phyloP scores from a whole-genome alignment of 108 stramenopile species.

The Pseudonitzschia delicatissima region DNA sequence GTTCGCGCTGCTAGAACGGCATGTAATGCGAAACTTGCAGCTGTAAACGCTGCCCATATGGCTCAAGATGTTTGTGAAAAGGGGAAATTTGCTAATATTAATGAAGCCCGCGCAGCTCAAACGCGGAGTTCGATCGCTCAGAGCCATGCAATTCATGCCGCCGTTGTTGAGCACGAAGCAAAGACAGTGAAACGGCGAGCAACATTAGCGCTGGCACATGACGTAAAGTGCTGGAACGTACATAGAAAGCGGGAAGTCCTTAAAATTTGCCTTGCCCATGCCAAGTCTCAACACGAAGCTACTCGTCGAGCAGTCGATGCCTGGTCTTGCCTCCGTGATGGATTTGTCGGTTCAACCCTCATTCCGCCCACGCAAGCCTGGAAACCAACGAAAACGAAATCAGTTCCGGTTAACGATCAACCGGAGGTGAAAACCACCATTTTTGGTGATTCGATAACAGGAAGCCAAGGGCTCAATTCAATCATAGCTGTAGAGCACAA shows the following conservation, averaged over 20 bases:
- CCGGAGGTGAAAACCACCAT: slow-evolving; percentile 28
- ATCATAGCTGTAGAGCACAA: slow-evolving; percentile 45
- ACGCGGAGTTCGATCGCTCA: slow-evolving; percentile 65
- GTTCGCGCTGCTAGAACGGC: slow-evolving; percentile 71
- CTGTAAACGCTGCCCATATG: slow-evolving; percentile 43
- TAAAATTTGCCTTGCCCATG: slow-evolving; percentile 47
- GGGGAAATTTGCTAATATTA: slow-evolving; percentile 46
- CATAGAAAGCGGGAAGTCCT: slow-evolving; percentile 78
- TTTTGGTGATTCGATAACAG: slow-evolving; percentile 3
- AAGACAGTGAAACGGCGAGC: slow-evolving; percentile 67
- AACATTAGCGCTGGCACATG: slow-evolving; percentile 78
- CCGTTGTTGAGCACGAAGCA: slow-evolving; percentile 87
- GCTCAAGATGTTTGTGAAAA: slow-evolving; percentile 49
- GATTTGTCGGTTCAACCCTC: slow-evolving; percentile 55
- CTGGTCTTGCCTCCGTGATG: slow-evolving; percentile 79
- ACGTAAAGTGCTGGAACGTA: slow-evolving; percentile 85
- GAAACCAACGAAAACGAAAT: slow-evolving; percentile 4
- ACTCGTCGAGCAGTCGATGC: slow-evolving; percentile 63
- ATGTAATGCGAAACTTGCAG: slow-evolving; percentile 61
- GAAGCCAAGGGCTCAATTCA: neutral
- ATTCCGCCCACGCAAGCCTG: slow-evolving; percentile 36
- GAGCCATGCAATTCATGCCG: slow-evolving; percentile 82
- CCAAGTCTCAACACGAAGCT: slow-evolving; percentile 74
- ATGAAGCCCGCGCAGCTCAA: slow-evolving; percentile 67
- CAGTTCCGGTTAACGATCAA: slow-evolving; percentile 25